These are phyloP conservation scores for Flaveria brownii DNA, from an alignment of 129 eudicot species.

Conservation along the genomic window DNA sequence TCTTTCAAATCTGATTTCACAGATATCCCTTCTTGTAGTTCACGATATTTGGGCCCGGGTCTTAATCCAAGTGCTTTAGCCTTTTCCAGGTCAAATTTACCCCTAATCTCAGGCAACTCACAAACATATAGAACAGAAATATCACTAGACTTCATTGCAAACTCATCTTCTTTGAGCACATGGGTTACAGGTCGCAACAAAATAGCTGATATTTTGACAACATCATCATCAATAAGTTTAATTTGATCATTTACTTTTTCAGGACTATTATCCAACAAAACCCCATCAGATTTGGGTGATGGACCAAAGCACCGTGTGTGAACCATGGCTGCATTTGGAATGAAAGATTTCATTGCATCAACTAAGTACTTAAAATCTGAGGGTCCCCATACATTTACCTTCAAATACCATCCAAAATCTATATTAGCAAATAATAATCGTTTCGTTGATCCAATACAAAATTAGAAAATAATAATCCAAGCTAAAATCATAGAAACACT, in stretches of 20 bases:
- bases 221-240: conserved; percentile 74
- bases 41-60: conserved; percentile 89
- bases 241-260: conserved; percentile 47
- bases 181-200: conserved; percentile 47
- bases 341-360: conserved; percentile 82
- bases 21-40: conserved; percentile 69
- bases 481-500: conserved; percentile 29
- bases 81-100: conserved; percentile 78
- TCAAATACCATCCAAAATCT: conserved; percentile 21
- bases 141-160: conserved; percentile 61
- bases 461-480: conserved; percentile 11
- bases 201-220: conserved; percentile 84
- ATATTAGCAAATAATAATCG: neutral
- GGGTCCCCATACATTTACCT: conserved; percentile 96
- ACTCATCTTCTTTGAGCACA: conserved; percentile 34
- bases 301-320: conserved; percentile 81
- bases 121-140: conserved; percentile 78
- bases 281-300: conserved; percentile 35
- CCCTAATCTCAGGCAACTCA: conserved; percentile 84
- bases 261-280: conserved; percentile 33
- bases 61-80: conserved; percentile 80
- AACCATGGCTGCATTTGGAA: conserved; percentile 95
- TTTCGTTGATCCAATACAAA: conserved; percentile 10
- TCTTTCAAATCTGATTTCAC: conserved; percentile 66
- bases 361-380: conserved; percentile 75